These are phyloP conservation scores for Toxoplasma gondii DNA, from an alignment of 169 alveolate species.

Conservation along the genomic window DNA sequence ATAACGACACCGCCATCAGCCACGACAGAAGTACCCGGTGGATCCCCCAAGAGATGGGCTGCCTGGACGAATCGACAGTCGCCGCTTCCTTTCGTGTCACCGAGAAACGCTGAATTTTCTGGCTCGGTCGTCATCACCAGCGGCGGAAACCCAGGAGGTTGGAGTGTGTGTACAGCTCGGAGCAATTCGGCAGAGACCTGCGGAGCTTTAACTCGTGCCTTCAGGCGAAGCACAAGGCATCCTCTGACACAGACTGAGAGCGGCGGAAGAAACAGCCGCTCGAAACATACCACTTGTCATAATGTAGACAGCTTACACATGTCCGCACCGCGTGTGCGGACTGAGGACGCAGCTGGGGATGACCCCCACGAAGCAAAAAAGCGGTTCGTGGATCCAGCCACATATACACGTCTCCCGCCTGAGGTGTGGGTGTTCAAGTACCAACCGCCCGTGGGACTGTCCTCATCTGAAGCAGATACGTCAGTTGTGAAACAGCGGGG, in stretches of 20 bases:
- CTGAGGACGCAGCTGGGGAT: background rate
- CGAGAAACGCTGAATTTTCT: background rate
- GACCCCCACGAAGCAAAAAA: background rate
- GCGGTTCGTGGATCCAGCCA: conserved; percentile 23
- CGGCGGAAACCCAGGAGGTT: background rate
- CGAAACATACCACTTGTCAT: background rate
- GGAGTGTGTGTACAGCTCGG: background rate
- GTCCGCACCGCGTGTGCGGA: background rate
- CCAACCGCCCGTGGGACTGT: background rate
- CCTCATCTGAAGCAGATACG: background rate
- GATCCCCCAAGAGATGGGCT: background rate
- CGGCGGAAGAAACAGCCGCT: background rate
- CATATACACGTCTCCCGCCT: conserved; percentile 34
- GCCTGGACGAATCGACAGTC: background rate
- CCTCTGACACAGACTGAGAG: background rate
- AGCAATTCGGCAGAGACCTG: background rate
- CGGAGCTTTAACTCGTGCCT: background rate
- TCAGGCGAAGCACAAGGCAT: background rate
- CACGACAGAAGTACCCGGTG: background rate
- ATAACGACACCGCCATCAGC: background rate
- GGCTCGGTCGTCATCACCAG: background rate
- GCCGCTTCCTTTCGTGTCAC: background rate
- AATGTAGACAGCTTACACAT: background rate
- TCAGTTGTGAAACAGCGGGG: background rate
- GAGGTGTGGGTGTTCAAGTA: conserved; percentile 34